Conservation (phyloP, 371 early-diverging fungal genomes). For the Haplosporangium sp. region DNA sequence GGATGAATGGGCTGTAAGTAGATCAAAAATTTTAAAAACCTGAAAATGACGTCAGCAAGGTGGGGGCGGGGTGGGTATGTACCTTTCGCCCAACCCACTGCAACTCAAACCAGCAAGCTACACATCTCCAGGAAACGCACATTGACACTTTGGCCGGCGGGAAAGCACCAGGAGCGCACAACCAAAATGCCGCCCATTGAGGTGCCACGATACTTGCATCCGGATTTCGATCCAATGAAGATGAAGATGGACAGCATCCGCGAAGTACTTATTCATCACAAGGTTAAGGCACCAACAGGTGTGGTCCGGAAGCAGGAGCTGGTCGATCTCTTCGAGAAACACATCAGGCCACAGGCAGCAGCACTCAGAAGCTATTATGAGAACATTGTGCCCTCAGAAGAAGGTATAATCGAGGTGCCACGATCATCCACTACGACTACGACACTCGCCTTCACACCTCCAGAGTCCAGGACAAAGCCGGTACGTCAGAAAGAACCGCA, state of each 20-base stretch:
- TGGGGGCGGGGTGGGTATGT: too few species aligned
- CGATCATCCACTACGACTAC: neutral
- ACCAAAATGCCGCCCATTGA: constrained; percentile 11
- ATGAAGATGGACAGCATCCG: constrained; percentile 34
- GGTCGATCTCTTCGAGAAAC: constrained; percentile 24
- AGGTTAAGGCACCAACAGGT: constrained; percentile 29
- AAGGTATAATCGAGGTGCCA: constrained; percentile 29
- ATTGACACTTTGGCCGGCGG: neutral
- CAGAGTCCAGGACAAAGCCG: neutral
- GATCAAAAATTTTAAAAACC: neutral
- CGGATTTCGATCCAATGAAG: constrained; percentile 26
- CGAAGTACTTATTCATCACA: constrained; percentile 26
- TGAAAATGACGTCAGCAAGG: too few species aligned
- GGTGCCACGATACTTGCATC: constrained; percentile 33
- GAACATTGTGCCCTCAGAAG: constrained; percentile 15
- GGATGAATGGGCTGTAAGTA: neutral
- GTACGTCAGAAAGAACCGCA: too few species aligned
- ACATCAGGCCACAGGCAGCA: constrained; percentile 24
- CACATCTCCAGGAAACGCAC: neutral
- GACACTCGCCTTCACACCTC: neutral
- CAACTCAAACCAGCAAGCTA: too few species aligned
- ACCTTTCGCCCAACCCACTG: too few species aligned
- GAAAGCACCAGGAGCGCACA: neutral
- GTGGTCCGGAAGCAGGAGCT: constrained; percentile 25
- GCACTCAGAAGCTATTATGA: constrained; percentile 12